These are phyloP conservation scores for Calonectria multiphialidica DNA, from an alignment of 2,329 filamentous ascomycete species.

Conservation along the genomic window DNA sequence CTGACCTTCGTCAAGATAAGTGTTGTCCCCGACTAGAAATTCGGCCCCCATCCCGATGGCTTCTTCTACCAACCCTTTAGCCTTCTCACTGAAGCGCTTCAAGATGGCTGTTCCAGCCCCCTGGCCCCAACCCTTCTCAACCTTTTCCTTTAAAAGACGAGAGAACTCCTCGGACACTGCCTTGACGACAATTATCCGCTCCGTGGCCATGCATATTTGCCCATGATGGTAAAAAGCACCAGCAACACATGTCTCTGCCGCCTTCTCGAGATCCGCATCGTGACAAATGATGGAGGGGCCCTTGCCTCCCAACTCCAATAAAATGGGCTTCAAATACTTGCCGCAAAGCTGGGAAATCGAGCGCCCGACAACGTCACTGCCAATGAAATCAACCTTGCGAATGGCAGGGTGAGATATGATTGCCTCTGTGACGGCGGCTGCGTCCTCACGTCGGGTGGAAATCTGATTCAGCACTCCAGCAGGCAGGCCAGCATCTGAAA, in stretches of 20 bases:
- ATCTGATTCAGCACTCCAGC: constrained; percentile 14
- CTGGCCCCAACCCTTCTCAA: neutral
- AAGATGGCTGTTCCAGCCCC: neutral
- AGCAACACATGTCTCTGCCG: neutral
- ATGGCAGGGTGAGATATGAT: constrained; percentile 21
- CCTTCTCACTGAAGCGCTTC: neutral
- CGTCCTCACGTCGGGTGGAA: neutral
- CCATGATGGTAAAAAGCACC: constrained; percentile 16
- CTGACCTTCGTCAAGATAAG: neutral
- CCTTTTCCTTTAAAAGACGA: neutral
- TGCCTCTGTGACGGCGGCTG: neutral
- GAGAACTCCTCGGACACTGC: constrained; percentile 5
- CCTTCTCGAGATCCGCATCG: constrained; percentile 20
- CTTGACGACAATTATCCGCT: constrained; percentile 15
- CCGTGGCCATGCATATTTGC: constrained; percentile 18
- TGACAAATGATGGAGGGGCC: constrained; percentile 11
- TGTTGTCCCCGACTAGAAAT: neutral
- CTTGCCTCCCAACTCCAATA: constrained; percentile 26
- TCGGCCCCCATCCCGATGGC: neutral
- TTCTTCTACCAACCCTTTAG: neutral
- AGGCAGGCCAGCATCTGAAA: constrained; percentile 16
- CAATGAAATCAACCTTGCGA: constrained; percentile 26
- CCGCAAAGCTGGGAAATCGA: constrained; percentile 1
- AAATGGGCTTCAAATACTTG: constrained; percentile 21
- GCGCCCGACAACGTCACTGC: constrained; percentile 18